These are phyloP conservation scores for Musa schizocarpa DNA, from an alignment of 176 grass and related monocot genomes.

Conservation along the genomic window DNA sequence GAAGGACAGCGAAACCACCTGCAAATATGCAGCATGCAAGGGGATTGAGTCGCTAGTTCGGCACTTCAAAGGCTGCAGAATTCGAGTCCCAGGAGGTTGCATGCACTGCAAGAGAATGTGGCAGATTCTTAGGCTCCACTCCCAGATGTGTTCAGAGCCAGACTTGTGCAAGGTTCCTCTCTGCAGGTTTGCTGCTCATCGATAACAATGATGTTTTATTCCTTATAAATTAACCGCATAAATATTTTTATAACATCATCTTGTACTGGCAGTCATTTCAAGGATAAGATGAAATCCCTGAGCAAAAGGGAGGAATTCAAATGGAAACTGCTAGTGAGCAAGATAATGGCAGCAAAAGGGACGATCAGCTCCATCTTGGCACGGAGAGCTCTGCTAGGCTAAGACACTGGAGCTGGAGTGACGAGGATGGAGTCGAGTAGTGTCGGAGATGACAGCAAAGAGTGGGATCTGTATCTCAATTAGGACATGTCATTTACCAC, in stretches of 20 bases:
- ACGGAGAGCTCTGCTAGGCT: constrained; percentile 12
- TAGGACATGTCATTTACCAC: no score
- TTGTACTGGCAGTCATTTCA: constrained; percentile 52
- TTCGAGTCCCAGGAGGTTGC: constrained; percentile 66
- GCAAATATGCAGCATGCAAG: constrained; percentile 35
- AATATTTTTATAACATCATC: not conserved
- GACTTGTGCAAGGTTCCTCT: constrained; percentile 71
- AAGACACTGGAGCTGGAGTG: not conserved
- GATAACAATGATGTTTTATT: not conserved
- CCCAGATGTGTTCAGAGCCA: constrained; percentile 46
- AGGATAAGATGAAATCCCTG: constrained; percentile 44
- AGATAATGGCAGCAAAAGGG: constrained; percentile 43
- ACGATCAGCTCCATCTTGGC: constrained; percentile 26
- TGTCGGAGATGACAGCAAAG: no score
- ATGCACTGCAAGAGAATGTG: constrained; percentile 74
- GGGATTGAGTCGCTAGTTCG: constrained; percentile 60
- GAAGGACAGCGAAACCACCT: constrained; percentile 8
- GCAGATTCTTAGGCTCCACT: constrained; percentile 88
- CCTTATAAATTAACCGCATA: no score
- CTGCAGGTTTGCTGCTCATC: constrained; percentile 35
- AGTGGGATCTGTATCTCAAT: no score
- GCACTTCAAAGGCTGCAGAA: constrained; percentile 56
- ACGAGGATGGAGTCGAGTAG: not conserved
- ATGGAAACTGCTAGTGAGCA: constrained; percentile 57
- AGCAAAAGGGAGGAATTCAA: constrained; percentile 57